Evolutionary conservation across 805 yeast species (phyloP).

Genomic region (Candida patagonica): DNA sequence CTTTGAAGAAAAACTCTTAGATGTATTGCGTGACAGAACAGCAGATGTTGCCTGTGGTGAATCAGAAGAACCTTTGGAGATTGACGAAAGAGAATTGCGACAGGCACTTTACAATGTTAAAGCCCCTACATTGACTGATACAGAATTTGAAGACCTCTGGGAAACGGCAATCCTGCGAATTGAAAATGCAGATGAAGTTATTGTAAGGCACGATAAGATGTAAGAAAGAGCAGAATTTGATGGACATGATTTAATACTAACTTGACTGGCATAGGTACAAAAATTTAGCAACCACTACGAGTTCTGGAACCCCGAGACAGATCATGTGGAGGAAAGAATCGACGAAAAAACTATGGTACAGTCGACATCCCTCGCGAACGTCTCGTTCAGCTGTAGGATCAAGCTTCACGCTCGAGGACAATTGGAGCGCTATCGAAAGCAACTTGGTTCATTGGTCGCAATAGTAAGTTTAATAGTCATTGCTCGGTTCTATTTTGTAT

Average conservation of each 20-base stretch:
- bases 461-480: constrained; percentile 4
- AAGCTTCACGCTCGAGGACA: constrained; percentile 10
- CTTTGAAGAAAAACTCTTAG: constrained; percentile 56
- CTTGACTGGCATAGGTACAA: neutral
- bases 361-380: constrained; percentile 18
- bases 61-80: constrained; percentile 32
- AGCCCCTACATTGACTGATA: constrained; percentile 27
- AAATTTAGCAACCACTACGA: neutral
- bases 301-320: constrained; percentile 1
- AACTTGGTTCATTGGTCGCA: constrained; percentile 6
- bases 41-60: constrained; percentile 50
- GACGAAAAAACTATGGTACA: constrained; percentile 14
- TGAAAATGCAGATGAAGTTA: constrained; percentile 36
- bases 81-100: constrained; percentile 23
- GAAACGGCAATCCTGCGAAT: constrained; percentile 49
- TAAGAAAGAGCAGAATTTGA: neutral
- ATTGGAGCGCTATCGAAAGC: constrained; percentile 16
- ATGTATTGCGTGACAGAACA: constrained; percentile 55
- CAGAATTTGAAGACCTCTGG: constrained; percentile 75
- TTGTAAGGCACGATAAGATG: constrained; percentile 17
- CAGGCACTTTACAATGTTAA: constrained; percentile 17
- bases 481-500: neutral
- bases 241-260: neutral
- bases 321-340: constrained; percentile 1
- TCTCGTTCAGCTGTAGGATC: constrained; percentile 17